A percentile compares a stretch with the other conserved stretches of the same genome.
These are phyloP conservation scores for Malus hybrid DNA, from an alignment of 331 rosid species.

Conservation along the genomic window DNA sequence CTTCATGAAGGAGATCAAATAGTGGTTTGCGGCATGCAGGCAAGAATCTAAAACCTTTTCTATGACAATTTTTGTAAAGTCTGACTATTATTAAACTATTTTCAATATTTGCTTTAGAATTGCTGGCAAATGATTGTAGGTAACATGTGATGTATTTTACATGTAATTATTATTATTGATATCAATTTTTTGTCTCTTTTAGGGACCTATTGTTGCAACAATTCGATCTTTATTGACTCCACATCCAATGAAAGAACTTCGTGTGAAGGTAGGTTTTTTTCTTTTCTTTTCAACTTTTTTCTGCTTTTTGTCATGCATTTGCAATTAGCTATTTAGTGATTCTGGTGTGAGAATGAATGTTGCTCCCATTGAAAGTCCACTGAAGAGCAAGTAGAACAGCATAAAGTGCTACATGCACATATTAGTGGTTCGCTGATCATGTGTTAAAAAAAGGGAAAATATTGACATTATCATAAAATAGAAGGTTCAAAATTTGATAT, in stretches of 20 bases:
- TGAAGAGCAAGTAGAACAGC: not conserved
- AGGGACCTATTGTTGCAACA: constrained; percentile 84
- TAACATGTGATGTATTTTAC: not conserved
- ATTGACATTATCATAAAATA: too few relatives aligned
- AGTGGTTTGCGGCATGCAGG: constrained; percentile 98
- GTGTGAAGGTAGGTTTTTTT: constrained; percentile 64
- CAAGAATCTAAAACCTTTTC: constrained; percentile 22
- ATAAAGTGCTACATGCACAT: not conserved
- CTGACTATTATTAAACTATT: not conserved
- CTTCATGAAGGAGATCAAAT: constrained; percentile 99
- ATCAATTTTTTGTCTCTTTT: constrained; percentile 8
- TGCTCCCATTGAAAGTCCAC: not conserved
- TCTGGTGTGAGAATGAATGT: not conserved
- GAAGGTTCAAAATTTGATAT: too few relatives aligned
- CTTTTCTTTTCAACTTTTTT: not conserved
- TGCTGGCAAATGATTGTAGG: too few relatives aligned
- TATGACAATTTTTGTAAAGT: not conserved
- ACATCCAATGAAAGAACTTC: constrained; percentile 96
- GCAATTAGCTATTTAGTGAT: not conserved
- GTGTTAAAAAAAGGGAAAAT: too few relatives aligned
- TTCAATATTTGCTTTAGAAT: not conserved
- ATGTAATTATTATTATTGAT: not conserved
- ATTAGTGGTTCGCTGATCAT: not conserved
- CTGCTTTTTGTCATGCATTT: not conserved
- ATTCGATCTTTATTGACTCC: constrained; percentile 94